phyloP scores from a whole-genome alignment of 768 basidiomycete species.

The Candolleomyces efflorescens region DNA sequence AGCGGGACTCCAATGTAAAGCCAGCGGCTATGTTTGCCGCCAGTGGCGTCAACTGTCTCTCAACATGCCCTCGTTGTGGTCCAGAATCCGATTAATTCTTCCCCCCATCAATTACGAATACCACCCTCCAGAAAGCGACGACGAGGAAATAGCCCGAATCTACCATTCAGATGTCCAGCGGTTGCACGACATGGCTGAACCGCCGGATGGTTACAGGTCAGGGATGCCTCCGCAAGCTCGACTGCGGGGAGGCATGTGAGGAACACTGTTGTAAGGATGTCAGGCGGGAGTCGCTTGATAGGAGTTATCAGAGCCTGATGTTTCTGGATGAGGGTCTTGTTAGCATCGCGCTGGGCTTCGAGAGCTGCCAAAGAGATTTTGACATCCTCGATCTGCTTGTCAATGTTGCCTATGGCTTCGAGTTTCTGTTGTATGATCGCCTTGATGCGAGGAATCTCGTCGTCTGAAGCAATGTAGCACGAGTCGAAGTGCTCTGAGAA shows the following conservation, averaged over 20 bases:
- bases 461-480: neutral
- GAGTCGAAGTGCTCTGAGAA: neutral
- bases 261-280: neutral
- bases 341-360: neutral
- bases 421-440: neutral
- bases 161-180: neutral
- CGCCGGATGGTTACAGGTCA: neutral
- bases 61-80: neutral
- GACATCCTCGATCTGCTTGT: neutral
- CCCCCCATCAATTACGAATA: neutral
- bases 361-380: neutral
- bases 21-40: constrained; percentile 21
- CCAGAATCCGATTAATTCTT: neutral
- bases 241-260: neutral
- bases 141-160: neutral
- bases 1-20: constrained; percentile 50
- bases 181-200: neutral
- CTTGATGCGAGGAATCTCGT: neutral
- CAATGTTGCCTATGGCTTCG: neutral
- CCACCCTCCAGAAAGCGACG: neutral
- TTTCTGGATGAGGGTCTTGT: neutral
- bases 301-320: neutral
- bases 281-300: neutral
- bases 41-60: neutral
- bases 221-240: neutral